Evolutionary conservation across 352 stramenopile species (phyloP), one percentile per base, ranked within the genome.

Genomic region (Phytophthora ramorum): DNA sequence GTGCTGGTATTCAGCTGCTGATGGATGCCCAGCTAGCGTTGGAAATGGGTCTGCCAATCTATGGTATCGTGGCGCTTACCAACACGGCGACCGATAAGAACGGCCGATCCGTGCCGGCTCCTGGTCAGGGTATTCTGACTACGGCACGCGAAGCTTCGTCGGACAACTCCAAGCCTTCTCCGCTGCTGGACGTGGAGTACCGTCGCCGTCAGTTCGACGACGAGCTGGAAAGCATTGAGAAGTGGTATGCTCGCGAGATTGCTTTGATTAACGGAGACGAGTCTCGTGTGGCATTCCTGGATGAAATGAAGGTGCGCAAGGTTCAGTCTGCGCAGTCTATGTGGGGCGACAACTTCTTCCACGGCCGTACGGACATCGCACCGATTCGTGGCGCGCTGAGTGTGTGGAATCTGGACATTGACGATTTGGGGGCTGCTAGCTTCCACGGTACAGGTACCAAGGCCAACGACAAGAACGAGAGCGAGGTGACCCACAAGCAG

Each of bases 11-110:
- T 57, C 90, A 97, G 67, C 51, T 97, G 13, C 67, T 97, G 34
- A 97, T 96, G 90, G 87, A 96, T 38, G 90, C 87, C 2, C 78
- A 95, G 45, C 76, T 97, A 5, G 90, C 90, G 19, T 62, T 97
- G 7, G 90, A 96, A 53, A 96, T 97, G 83, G 88, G 87, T 22
- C 78, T 83, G 40, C 88, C 90, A 17, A 97, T 97, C 63, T 96
- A 96, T 64, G 87, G 69, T 43, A 80, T 97, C 9, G 71, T 97
- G 14, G 90, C 89, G 4, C 69, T 95, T 7, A 89, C 85, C 3
- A 96, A 85, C 75, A 97, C 90, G 4, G 90, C 88, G 22, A 95
- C 88, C 2, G 90, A 97, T 74, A 97, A 97, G 77, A 93, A 85
- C 51, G 90, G 88, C 7, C 82, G n/a, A n/a, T n/a, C n/a, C 81